Evolutionary conservation across 768 basidiomycete genomes (phyloP), one percentile per base, ranked within the genome.

Genomic region (Xerocomellus intermedius): DNA sequence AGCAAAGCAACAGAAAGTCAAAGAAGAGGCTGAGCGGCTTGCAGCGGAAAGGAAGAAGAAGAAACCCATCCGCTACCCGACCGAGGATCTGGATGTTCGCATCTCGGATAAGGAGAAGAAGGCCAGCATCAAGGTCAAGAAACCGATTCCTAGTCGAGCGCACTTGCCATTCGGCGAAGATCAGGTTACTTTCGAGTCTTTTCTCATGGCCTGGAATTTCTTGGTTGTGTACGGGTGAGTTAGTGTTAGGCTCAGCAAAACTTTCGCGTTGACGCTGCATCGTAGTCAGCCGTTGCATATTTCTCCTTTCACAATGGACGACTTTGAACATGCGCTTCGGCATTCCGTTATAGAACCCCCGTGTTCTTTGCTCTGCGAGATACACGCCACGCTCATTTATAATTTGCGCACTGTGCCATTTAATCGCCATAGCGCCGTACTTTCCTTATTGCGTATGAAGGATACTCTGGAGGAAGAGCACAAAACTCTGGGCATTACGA

Each of bases 201-300:
- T 98, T 70, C 73, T 98, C 30, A 87, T 91, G 87, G 76, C 84
- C 9, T 99, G 95, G 95, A 94, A 92, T 72, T 96, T 96, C 71
- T 72, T 98, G 52, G 87, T 91, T 50, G 87, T 94, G 49, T 95
- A 95, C 71, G 93, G 94, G 97, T 97, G 68, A 63, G 84, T 73
- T 30, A 17, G 58, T 41, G 22, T 55, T n/a, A 32, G 6, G 22
- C 10, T 35, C 43, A 2, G 13, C 2, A 41, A 37, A 21, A 6
- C 28, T 38, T 41, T 33, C n/a, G 42, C 21, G 43, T 24, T 64
- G 30, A 56, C 50, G 55, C 43, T 50, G 37, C 55, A 50, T 47
- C 32, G 39, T 57, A 97, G 96, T 6, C 86, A 89, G 79, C 88
- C 95, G 2, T 78, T 98, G 16, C 86, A 89, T 57, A 73, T 99